phyloP scores from a whole-genome alignment of 2,329 filamentous ascomycete genomes.

The Harringtonia lauricola region DNA sequence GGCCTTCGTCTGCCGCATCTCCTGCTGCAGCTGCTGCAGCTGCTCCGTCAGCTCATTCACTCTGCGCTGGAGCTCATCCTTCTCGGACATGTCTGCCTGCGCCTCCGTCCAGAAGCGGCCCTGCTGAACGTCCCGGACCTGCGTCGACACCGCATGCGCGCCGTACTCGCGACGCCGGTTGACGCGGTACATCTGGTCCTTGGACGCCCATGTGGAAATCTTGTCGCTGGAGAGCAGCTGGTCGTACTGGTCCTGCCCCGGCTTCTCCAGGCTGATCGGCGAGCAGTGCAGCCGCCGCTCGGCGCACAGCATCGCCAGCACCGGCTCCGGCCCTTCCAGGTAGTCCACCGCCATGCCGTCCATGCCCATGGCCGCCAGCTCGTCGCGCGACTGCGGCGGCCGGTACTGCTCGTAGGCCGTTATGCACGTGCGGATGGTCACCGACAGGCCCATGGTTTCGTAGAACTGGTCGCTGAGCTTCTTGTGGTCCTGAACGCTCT shows the following conservation, averaged over 20 bases:
- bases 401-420: slow-evolving; percentile 42
- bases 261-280: slow-evolving; percentile 51
- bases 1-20: slow-evolving; percentile 22
- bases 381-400: slow-evolving; percentile 40
- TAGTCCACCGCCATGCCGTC: slow-evolving; percentile 73
- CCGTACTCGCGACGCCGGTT: slow-evolving; percentile 72
- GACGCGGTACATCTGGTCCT: slow-evolving; percentile 51
- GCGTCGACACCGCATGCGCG: slow-evolving; percentile 57
- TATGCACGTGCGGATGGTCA: slow-evolving; percentile 58
- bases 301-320: slow-evolving; percentile 80
- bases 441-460: slow-evolving; percentile 51
- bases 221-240: slow-evolving; percentile 44
- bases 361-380: slow-evolving; percentile 52
- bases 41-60: slow-evolving; percentile 31
- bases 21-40: slow-evolving; percentile 20
- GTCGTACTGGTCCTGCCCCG: slow-evolving; percentile 58
- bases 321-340: slow-evolving; percentile 67
- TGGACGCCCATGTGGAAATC: slow-evolving; percentile 61
- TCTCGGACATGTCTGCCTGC: slow-evolving; percentile 58
- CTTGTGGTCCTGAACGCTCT: slow-evolving; percentile 63
- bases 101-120: slow-evolving; percentile 69
- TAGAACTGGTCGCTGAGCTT: slow-evolving; percentile 58
- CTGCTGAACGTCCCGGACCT: slow-evolving; percentile 45
- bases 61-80: slow-evolving; percentile 45
- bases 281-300: slow-evolving; percentile 58